Evolutionary conservation across 2,329 filamentous ascomycete genomes (phyloP).

Genomic region (Sclerotinia nivalis): DNA sequence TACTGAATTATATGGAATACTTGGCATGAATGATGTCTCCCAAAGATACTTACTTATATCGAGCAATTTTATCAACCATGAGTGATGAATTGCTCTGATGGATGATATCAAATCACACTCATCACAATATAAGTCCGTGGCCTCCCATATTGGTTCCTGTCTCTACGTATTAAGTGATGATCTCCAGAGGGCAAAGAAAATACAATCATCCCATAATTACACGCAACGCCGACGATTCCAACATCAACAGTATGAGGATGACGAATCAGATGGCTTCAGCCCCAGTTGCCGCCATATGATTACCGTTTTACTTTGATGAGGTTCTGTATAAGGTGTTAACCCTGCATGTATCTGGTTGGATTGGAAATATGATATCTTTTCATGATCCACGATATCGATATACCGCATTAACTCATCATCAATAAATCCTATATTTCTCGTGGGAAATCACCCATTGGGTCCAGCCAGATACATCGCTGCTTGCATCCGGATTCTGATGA

Average conservation of each 20-base stretch:
- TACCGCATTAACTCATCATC: constrained; percentile 78
- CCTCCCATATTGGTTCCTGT: neutral
- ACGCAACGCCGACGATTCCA: constrained; percentile 49
- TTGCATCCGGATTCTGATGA: neutral
- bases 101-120: neutral
- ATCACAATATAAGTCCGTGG: neutral
- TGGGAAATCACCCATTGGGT: constrained; percentile 7
- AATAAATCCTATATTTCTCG: constrained; percentile 55
- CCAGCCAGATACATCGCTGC: neutral
- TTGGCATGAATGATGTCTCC: constrained; percentile 3
- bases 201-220: neutral
- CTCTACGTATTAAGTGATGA: neutral
- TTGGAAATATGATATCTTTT: constrained; percentile 40
- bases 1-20: neutral
- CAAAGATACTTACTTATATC: constrained; percentile 1
- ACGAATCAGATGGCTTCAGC: constrained; percentile 47
- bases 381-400: constrained; percentile 78
- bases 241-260: constrained; percentile 47
- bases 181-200: neutral
- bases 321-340: neutral
- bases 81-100: neutral
- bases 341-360: neutral
- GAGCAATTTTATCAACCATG: neutral
- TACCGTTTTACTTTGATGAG: constrained; percentile 52
- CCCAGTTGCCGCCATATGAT: constrained; percentile 53